Conservation (phyloP, 352 stramenopile genomes). For the Globisporangium perplexum region DNA sequence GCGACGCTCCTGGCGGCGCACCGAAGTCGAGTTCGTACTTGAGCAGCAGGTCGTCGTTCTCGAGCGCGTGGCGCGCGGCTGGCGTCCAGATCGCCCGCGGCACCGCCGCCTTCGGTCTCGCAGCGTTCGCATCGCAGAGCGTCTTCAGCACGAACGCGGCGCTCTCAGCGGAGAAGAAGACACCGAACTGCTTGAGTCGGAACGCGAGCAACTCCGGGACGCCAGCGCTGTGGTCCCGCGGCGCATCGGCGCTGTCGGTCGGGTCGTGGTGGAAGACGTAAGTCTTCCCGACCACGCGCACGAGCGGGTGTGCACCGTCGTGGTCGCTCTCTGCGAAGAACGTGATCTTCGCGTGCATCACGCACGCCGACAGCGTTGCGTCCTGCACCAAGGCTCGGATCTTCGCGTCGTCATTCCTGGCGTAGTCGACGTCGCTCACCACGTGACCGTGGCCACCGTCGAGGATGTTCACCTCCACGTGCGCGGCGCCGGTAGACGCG, state of each 20-base stretch:
- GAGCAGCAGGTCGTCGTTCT: slow-evolving; percentile 16
- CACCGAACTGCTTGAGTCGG: slow-evolving; percentile 21
- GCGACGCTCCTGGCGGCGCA: neutral
- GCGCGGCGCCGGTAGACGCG: neutral
- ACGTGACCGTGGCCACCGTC: slow-evolving; percentile 1
- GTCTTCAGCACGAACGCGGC: slow-evolving; percentile 11
- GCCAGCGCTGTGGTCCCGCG: neutral
- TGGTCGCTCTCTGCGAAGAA: neutral
- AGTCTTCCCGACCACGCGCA: slow-evolving; percentile 23
- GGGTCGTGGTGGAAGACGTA: slow-evolving; percentile 33
- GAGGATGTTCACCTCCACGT: slow-evolving; percentile 8
- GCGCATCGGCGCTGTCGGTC: slow-evolving; percentile 1
- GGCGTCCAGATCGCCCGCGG: slow-evolving; percentile 21
- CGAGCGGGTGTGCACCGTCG: neutral
- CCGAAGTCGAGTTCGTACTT: slow-evolving; percentile 22
- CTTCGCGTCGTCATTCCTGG: slow-evolving; percentile 1
- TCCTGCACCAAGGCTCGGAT: slow-evolving; percentile 18
- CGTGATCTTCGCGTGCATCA: slow-evolving; percentile 7
- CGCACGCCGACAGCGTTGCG: slow-evolving; percentile 14
- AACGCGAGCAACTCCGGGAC: slow-evolving; percentile 14
- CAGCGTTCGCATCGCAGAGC: neutral
- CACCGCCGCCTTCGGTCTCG: neutral
- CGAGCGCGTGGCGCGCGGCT: slow-evolving; percentile 14
- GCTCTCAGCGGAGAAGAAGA: slow-evolving; percentile 30
- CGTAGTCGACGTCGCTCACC: slow-evolving; percentile 13